Evolutionary conservation across 2,329 filamentous ascomycete species (phyloP).

Genomic region (Lachnellula occidentalis): DNA sequence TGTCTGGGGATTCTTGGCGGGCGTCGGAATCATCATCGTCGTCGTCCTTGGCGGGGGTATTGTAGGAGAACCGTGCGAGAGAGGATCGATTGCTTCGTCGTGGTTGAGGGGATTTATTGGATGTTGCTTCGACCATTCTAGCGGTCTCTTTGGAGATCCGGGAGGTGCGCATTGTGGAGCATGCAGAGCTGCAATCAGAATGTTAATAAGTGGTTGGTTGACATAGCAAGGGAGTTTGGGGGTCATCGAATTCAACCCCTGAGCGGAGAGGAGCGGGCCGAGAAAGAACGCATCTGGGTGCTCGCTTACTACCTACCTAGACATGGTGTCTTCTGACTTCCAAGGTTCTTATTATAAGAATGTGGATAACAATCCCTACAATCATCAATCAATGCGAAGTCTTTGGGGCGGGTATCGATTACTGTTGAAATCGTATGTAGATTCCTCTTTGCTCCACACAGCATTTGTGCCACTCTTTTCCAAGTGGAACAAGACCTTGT

Average conservation of each 20-base stretch:
- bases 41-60: conserved; percentile 23
- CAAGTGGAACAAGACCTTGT: background rate
- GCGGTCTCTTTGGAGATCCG: conserved; percentile 53
- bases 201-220: background rate
- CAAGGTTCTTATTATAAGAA: too few relatives aligned
- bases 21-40: conserved; percentile 16
- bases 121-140: conserved; percentile 46
- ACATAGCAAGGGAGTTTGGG: background rate
- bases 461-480: background rate
- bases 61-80: conserved; percentile 43
- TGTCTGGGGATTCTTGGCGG: conserved; percentile 37
- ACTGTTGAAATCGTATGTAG: background rate
- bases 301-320: background rate
- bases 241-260: background rate
- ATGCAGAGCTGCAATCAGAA: background rate
- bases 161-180: conserved; percentile 39
- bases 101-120: conserved; percentile 31
- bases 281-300: background rate
- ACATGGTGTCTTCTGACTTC: background rate
- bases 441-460: background rate
- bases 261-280: background rate
- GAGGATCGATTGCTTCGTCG: conserved; percentile 46
- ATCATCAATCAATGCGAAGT: background rate
- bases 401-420: background rate
- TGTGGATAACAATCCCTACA: background rate